These are phyloP conservation scores for Talaromyces borbonicus DNA, from an alignment of 495 filamentous ascomycete genomes.

Conservation along the genomic window DNA sequence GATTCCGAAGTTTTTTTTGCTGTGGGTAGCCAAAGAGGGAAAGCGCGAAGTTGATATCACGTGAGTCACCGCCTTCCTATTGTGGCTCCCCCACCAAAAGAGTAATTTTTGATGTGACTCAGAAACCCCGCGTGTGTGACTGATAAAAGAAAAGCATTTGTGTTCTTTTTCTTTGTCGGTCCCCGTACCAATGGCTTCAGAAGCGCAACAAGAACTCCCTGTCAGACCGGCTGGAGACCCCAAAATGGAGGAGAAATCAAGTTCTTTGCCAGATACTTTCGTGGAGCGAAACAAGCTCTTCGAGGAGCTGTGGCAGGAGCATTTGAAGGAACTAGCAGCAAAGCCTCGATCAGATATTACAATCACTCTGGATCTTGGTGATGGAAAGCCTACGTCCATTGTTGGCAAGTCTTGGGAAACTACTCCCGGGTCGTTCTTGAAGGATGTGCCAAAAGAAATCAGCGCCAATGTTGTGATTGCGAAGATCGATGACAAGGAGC, in stretches of 20 bases:
- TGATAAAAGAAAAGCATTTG: too few species aligned
- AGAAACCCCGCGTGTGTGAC: constrained; percentile 5
- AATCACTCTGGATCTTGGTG: constrained; percentile 38
- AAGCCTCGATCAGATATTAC: constrained; percentile 39
- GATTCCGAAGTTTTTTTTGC: constrained; percentile 40
- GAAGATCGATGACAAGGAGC: constrained; percentile 62
- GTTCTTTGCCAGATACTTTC: constrained; percentile 68
- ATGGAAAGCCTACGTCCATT: constrained; percentile 33
- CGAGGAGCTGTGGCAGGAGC: constrained; percentile 73
- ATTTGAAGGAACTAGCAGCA: constrained; percentile 56
- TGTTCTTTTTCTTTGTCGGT: too few species aligned
- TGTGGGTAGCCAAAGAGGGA: constrained; percentile 39
- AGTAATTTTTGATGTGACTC: constrained; percentile 9
- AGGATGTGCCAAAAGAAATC: constrained; percentile 42
- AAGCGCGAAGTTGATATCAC: constrained; percentile 24
- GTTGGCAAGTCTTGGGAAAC: constrained; percentile 43
- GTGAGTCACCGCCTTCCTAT: constrained; percentile 33
- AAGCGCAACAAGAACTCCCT: constrained; percentile 32
- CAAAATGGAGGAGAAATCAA: constrained; percentile 14
- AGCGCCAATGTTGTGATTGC: constrained; percentile 58
- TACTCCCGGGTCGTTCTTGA: constrained; percentile 43
- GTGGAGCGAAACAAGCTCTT: constrained; percentile 77
- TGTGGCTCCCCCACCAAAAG: constrained; percentile 7
- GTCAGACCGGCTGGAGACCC: constrained; percentile 28
- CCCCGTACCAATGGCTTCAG: constrained; percentile 34